Percentiles rank a stretch among this genome's conserved stretches.
Evolutionary conservation across 2,329 filamentous ascomycete genomes (phyloP).

Genomic region (Pleurostoma richardsiae): DNA sequence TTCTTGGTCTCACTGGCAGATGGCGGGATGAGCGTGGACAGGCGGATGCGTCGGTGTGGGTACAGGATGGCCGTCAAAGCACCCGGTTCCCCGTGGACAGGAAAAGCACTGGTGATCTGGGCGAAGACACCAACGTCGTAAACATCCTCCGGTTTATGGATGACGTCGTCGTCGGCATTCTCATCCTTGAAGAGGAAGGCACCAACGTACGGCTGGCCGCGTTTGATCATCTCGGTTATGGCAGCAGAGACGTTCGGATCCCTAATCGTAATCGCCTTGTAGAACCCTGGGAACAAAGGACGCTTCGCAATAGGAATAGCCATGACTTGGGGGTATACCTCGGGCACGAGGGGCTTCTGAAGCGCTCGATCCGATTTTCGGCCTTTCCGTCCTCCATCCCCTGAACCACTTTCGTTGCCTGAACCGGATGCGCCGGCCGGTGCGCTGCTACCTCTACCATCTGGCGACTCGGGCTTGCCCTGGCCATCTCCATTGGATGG

Average conservation of each 20-base stretch:
- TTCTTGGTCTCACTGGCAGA: slow-evolving; percentile 45
- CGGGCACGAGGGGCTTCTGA: slow-evolving; percentile 83
- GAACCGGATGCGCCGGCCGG: slow-evolving; percentile 45
- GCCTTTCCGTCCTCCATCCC: slow-evolving; percentile 66
- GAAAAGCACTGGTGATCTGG: slow-evolving; percentile 94
- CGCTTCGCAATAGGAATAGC: slow-evolving; percentile 93
- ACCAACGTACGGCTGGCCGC: slow-evolving; percentile 94
- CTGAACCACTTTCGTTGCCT: slow-evolving; percentile 47
- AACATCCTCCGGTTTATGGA: slow-evolving; percentile 84
- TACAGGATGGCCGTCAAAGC: slow-evolving; percentile 91
- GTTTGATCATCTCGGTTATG: slow-evolving; percentile 94
- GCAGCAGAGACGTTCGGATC: slow-evolving; percentile 87
- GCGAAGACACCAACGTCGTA: slow-evolving; percentile 96
- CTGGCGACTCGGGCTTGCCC: slow-evolving; percentile 30
- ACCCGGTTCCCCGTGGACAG: slow-evolving; percentile 78
- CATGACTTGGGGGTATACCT: slow-evolving; percentile 96
- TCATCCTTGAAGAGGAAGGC: slow-evolving; percentile 98
- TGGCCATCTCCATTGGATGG: slow-evolving; percentile 32
- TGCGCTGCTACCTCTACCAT: slow-evolving; percentile 55
- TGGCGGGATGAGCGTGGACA: slow-evolving; percentile 77
- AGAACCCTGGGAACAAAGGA: slow-evolving; percentile 94
- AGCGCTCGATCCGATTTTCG: slow-evolving; percentile 72
- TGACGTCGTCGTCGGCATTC: slow-evolving; percentile 87
- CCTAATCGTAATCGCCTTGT: slow-evolving; percentile 96
- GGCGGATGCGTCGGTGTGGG: slow-evolving; percentile 88